Evolutionary conservation across 495 filamentous ascomycete genomes (phyloP).

Genomic region (Aspergillus sclerotioniger): DNA sequence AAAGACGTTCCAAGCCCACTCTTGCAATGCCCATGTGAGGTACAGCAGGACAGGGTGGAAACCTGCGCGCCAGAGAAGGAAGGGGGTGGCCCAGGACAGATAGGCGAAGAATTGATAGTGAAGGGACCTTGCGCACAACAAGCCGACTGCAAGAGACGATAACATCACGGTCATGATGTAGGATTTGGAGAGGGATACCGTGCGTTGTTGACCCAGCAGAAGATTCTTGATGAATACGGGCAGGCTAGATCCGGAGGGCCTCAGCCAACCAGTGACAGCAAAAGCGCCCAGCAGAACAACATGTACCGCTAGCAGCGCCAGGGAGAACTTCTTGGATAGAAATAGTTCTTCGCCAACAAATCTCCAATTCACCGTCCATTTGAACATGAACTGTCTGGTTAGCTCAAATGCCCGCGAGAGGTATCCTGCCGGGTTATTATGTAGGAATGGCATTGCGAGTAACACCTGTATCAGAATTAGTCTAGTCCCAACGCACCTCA

Average conservation of each 20-base stretch:
- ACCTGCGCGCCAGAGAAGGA: conserved; percentile 80
- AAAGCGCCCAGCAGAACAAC: conserved; percentile 64
- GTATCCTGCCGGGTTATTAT: conserved; percentile 66
- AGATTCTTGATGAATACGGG: conserved; percentile 50
- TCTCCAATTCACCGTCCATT: conserved; percentile 99
- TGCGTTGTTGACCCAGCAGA: conserved; percentile 52
- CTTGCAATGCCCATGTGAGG: conserved; percentile 76
- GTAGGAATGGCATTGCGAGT: conserved; percentile 75
- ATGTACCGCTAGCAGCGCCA: conserved; percentile 66
- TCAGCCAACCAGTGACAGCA: conserved; percentile 52
- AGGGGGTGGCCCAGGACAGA: conserved; percentile 87
- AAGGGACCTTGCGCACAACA: conserved; percentile 85
- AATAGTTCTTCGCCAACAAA: conserved; percentile 84
- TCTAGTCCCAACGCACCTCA: neutral
- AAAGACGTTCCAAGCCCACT: conserved; percentile 96
- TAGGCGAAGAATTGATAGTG: conserved; percentile 99
- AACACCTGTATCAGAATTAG: conserved; percentile 42
- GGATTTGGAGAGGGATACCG: conserved; percentile 60
- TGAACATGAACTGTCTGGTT: conserved; percentile 84
- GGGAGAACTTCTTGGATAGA: conserved; percentile 70
- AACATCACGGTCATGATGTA: conserved; percentile 80
- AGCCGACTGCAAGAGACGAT: conserved; percentile 75
- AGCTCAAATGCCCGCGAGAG: conserved; percentile 82
- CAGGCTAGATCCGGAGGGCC: conserved; percentile 47
- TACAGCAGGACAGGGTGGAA: conserved; percentile 71